phyloP scores from a whole-genome alignment of 371 early-diverging fungal species.

The Lichtheimia corymbifera region DNA sequence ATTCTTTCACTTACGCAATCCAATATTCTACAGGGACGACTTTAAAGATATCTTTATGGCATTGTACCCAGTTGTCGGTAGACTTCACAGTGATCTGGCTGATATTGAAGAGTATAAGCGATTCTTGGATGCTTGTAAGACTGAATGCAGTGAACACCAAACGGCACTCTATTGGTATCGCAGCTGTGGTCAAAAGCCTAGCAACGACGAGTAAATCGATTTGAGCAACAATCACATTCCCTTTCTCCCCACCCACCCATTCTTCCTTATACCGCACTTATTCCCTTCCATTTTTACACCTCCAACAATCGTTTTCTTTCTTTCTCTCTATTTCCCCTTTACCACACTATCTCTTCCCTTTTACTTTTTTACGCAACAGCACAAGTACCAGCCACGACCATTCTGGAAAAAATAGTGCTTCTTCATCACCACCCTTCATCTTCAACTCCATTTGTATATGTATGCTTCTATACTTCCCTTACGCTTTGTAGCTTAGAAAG shows the following conservation, averaged over 20 bases:
- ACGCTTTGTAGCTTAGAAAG: no score
- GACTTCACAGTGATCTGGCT: conserved; percentile 13
- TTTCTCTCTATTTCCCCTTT: no score
- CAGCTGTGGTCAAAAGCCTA: conserved; percentile 9
- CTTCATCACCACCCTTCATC: no score
- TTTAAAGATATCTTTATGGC: conserved; percentile 19
- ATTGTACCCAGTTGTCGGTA: conserved; percentile 13
- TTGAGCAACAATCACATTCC: neutral
- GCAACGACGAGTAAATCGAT: neutral
- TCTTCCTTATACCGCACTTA: neutral
- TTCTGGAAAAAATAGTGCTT: no score
- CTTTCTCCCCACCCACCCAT: neutral
- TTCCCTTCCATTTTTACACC: no score
- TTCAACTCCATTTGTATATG: no score
- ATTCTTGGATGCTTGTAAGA: conserved; percentile 5
- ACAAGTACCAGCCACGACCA: no score
- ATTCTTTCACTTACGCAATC: neutral
- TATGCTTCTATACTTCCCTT: no score
- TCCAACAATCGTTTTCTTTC: no score
- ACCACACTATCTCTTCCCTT: no score
- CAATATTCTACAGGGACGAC: conserved; percentile 26
- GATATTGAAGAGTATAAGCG: conserved; percentile 9
- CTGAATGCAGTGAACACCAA: conserved; percentile 11
- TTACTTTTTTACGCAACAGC: no score
- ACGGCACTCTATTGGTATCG: conserved; percentile 7